Percentiles rank a stretch among this genome's conserved stretches.
phyloP scores from a whole-genome alignment of 1,284 basidiomycete species.

The Phaffia rhodozyma region DNA sequence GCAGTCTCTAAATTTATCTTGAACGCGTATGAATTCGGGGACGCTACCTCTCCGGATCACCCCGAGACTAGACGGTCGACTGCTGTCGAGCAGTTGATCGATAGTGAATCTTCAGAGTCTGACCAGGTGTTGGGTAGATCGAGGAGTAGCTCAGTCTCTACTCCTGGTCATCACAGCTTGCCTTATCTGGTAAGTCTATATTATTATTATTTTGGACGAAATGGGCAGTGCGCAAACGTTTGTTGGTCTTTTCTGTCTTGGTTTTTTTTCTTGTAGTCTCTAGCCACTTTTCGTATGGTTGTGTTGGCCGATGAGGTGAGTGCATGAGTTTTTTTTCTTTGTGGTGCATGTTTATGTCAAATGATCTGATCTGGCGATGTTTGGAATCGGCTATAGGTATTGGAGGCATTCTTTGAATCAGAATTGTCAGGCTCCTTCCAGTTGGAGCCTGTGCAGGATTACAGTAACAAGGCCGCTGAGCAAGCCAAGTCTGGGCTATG shows the following conservation, averaged over 20 bases:
- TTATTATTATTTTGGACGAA: no score
- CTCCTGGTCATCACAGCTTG: slow-evolving; percentile 16
- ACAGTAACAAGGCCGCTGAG: slow-evolving; percentile 20
- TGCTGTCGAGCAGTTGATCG: slow-evolving; percentile 36
- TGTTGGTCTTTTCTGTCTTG: neutral
- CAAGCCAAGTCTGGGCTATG: slow-evolving; percentile 18
- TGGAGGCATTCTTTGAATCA: slow-evolving; percentile 87
- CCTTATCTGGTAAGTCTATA: slow-evolving; percentile 1
- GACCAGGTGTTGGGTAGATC: neutral
- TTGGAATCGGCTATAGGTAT: slow-evolving; percentile 35
- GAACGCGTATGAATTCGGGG: slow-evolving; percentile 92
- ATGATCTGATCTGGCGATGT: neutral
- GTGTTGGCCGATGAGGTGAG: slow-evolving; percentile 70
- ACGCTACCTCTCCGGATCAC: slow-evolving; percentile 45
- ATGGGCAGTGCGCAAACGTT: neutral
- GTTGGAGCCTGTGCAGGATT: slow-evolving; percentile 55
- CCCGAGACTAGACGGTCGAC: slow-evolving; percentile 41
- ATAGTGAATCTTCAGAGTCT: neutral
- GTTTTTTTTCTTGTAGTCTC: slow-evolving; percentile 21
- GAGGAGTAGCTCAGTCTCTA: slow-evolving; percentile 13
- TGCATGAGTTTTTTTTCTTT: neutral
- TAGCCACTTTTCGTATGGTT: slow-evolving; percentile 84
- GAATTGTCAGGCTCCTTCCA: slow-evolving; percentile 79
- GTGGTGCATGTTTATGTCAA: neutral
- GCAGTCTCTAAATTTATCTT: slow-evolving; percentile 92